Base-by-base conservation (phyloP, 1,284 basidiomycete genomes). In the Leccinum griseonigrum region DNA sequence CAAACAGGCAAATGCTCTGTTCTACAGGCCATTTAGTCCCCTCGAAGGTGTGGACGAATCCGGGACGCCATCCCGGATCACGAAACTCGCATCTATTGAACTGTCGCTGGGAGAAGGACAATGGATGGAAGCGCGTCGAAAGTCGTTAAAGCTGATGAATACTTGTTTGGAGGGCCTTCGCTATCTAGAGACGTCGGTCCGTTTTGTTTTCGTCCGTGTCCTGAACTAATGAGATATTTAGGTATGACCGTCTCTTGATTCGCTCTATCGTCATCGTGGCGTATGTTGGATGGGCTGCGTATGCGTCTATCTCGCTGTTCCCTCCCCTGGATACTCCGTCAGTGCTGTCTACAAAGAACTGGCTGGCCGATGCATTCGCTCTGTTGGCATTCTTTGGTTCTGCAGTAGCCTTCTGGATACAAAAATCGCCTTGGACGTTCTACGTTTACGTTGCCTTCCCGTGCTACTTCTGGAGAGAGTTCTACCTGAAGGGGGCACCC, bases 201-300 rank as follows among this genome's bases (percentile, higher is more conserved):
- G 9, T 54, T 3, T 52, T 59, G 16, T 52, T 22, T 65, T 13
- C 5, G 4, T 40, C 40, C 10, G 5, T 32, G 16, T 58, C 40
- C 22, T 56, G 16, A 51, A 9, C 65, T 76, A 28, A 76, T 58
- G 38, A 51, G 16, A 56, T 48, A 6, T 34, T 4, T 66, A 85
- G 85, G 26, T 89, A 95, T 71, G 92, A 96, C 69, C 87, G 91
- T 50, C 79, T 85, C 32, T 75, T 94, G 51, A 86, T 96, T 29
- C 84, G 86, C 28, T 76, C 72, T 1, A 85, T 95, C 61, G 91
- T 94, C 55, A 83, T 83, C 2, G 67, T 81, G 4, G 92, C 91
- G 4, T 96, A 96, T 73, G 69, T 84, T 1, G 93, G 93, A 53
- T 95, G 93, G 86, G 86, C 87, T 31, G 85, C 84, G 1, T 91